Evolutionary conservation across 2,329 filamentous ascomycete genomes (phyloP), one percentile per base, ranked within the genome.

Genomic region (Ophiocordyceps camponoti-saundersi): DNA sequence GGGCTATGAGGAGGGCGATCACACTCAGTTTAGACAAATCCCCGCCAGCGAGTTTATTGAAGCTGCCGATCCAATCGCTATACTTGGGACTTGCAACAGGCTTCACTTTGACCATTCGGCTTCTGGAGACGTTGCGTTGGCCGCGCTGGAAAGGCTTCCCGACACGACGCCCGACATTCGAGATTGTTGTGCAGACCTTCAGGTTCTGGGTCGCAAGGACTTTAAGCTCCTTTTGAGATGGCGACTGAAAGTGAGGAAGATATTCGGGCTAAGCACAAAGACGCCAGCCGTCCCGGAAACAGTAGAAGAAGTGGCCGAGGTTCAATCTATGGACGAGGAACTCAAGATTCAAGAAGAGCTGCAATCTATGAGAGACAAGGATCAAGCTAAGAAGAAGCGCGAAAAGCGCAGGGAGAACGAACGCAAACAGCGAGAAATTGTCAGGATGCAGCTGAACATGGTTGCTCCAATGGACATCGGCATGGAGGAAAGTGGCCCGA

Each of bases 381-480:
- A 92, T 52, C 77, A 67, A 42, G 63, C 81, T 21, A 80, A 80
- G 55, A 90, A 80, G 64, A 93, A 88, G 67, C 82, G 87, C 55
- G 85, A 94, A 57, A 79, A 82, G 54, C 76, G 89, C 53, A 85
- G 75, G 56, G 88, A 94, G 50, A 98, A 98, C 53, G 92, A 98
- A 63, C 80, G 80, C 62, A 96, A 94, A 65, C 85, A 92, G 55
- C 92, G 85, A 55, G 92, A 96, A 53, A 87, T 96, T 50, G 73
- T 94, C n/a, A 80, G 92, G 32, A 83, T 98, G 82, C 92, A 98
- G 64, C 79, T 98, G 69, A 82, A 95, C 66, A 98, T 98, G 92
- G 82, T 82, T 2, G 85, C 88, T 1, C 92, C 92, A 8, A 92
- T 87, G 72, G 92, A 98, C 53, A 95, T 98, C 52, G 92, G 92